Conservation (phyloP, 371 early-diverging fungal genomes). For the Mortierella sp. region DNA sequence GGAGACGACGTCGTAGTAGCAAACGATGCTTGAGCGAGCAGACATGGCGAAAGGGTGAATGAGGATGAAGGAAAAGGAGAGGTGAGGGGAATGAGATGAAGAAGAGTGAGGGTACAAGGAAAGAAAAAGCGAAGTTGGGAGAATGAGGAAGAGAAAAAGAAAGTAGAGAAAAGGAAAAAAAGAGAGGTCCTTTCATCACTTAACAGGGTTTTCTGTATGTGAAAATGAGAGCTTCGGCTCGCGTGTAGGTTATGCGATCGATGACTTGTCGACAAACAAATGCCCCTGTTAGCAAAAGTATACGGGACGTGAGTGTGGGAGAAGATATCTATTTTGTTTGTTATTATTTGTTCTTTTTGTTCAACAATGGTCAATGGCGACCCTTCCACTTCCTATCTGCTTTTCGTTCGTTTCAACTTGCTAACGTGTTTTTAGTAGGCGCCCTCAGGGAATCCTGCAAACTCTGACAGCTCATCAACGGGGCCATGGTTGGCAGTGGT, state of each 20-base stretch:
- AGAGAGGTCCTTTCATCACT: no score
- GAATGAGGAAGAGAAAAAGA: not conserved
- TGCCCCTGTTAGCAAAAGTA: not conserved
- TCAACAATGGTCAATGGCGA: not conserved
- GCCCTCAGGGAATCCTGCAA: slow-evolving; percentile 79
- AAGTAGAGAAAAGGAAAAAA: not conserved
- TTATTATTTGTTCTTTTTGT: slow-evolving; percentile 10
- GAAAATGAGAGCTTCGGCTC: slow-evolving; percentile 9
- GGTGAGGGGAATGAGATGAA: not conserved
- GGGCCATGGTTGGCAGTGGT: slow-evolving; percentile 65
- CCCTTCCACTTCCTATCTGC: slow-evolving; percentile 2
- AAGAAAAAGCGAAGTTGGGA: no score
- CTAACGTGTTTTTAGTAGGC: slow-evolving; percentile 42
- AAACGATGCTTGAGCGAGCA: slow-evolving; percentile 45
- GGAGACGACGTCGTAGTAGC: slow-evolving; percentile 62
- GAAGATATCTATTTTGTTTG: slow-evolving; percentile 3
- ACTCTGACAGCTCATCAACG: slow-evolving; percentile 84
- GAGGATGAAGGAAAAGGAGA: not conserved
- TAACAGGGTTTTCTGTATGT: not conserved
- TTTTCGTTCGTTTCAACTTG: not conserved
- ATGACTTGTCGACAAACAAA: not conserved
- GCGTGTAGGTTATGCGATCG: no score
- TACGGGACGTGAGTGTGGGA: not conserved
- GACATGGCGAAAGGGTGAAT: slow-evolving; percentile 22
- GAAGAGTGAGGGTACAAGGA: not conserved